Evolutionary conservation across 2,329 filamentous ascomycete species (phyloP), one percentile per base, ranked within the genome.

Genomic region (Apiospora rasikravindrae): DNA sequence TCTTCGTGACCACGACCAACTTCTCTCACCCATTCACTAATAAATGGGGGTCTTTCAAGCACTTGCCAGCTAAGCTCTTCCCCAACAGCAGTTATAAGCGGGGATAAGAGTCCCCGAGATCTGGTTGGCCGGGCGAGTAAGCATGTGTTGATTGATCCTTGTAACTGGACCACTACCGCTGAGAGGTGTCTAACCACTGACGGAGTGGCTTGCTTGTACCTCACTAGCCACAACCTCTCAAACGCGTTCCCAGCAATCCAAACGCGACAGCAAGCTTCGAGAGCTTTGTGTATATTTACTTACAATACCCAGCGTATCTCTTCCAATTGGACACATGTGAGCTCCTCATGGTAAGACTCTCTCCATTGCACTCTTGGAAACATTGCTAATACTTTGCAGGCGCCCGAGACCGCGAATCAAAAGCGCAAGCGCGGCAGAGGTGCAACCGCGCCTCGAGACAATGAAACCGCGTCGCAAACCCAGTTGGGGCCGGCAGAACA

Each of bases 381-480:
- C 10, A 29, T n/a, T 29, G 66, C 40, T 47, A 10, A 68, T 10
- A 14, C 14, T 29, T 68, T 6, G 8, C 57, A 79, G 79, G 76
- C 74, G 19, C 71, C 75, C 49, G 76, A 79, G 70, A 74, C 79
- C 44, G 77, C 77, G 40, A 80, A 80, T 70, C 80, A 80, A 70
- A 84, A 83, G 75, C 84, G 84, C 74, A 86, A 85, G 77, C 84
- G 84, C 78, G 83, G 83, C 70, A 81, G 82, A 53, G 76, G 82
- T 70, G 64, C 47, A 33, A 70, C 83, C 83, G 83, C 83, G 83
- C 82, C 82, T 71, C 82, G 79, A 73, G 72, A 79, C 37, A 72
- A 73, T n/a, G 71, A 69, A 33, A 73, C 76, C 77, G 78, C 77
- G 77, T 78, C 76, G 49, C 76, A 74, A 40, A 68, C 73, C 24